Evolutionary conservation across 2,329 filamentous ascomycete species (phyloP), one percentile per base, ranked within the genome.

Genomic region (Fusarium sp.): DNA sequence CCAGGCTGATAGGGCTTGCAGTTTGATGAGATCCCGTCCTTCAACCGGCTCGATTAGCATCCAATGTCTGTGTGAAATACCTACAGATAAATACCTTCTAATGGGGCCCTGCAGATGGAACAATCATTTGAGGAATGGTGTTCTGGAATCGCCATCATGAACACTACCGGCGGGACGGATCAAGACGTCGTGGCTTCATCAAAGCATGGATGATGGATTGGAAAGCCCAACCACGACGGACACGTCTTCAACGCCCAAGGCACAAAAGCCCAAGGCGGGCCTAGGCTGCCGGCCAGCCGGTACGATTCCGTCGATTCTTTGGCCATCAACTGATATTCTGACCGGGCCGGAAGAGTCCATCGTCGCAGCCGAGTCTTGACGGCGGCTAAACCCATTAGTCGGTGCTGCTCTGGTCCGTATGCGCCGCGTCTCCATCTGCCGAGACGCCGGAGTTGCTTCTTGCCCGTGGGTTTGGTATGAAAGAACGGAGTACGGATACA

Each of bases 191-290:
- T 59, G 54, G 54, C 69, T 67, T 60, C 31, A 45, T 24, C 37
- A 59, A 20, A 20, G 11, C 50, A 29, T 56, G 42, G 20, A 60
- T 50, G 35, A 58, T 54, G 35, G 34, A 54, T 54, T 29, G 13
- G n/a, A 63, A 60, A 60, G 24, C 47, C 31, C 40, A 52, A n/a
- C 31, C 27, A 37, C 31, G 31, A 67, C 34, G 3, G 50, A 47
- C 67, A 67, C 52, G 52, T 59, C 69, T 24, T 71, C 57, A 38
- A 54, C 37, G 31, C 58, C 67, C 29, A 34, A 69, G 60, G 58
- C 35, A 34, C 67, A 38, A n/a, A 37, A 22, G 38, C 38, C n/a
- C 27, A 45, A 24, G 24, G 47, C 31, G 35, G 42, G 37, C 22
- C 68, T 31, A 56, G 29, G 61, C 62, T 65, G 54, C 57, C 56